Base-by-base conservation (phyloP, 1,284 basidiomycete genomes). In the Phylloporus gajari region DNA sequence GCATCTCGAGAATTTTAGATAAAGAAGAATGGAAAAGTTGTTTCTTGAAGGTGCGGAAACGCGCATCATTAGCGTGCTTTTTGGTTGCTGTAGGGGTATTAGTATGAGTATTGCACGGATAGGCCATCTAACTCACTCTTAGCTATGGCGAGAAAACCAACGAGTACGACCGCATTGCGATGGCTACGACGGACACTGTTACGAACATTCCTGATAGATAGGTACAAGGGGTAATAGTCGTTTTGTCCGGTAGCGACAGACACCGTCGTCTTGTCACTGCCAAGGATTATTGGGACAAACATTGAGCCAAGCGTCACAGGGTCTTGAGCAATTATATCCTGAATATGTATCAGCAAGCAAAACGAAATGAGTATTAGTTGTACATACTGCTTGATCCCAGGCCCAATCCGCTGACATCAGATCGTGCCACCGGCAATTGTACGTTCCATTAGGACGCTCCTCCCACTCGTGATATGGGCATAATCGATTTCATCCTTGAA, bases 311-410 rank as follows among this genome's bases (percentile, higher is more conserved):
- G n/a, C 23, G 3, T 46, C 23, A 5, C 11, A 3, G 59, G 35
- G 23, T 60, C 59, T 38, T 40, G 35, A 8, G 8, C 35, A 40
- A 60, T 60, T 13, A 60, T n/a, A 25, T 60, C 59, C 59, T 60
- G 21, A 5, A 5, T 12, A 27, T 27, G 53, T 15, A 56, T 56
- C 30, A 27, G 53, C 51, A 13, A n/a, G 6, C 40, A 40, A 40
- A 53, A 21, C 11, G 27, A 3, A 53, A 27, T n/a, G 27, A 53
- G 27, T 21, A 5, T 5, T 53, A 11, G 46, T 13, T 53, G 11
- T 21, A 53, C 51, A 21, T 12, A 84, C 83, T 9, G 77, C 81
- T 63, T 85, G 81, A 12, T 77, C 42, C 83, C 83, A 84, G 7
- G 77, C n/a, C n/a, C n/a, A n/a, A n/a, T n/a, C n/a, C n/a, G n/a